Evolutionary conservation across 306 rosid species (phyloP).

Genomic region (Begonia peltatifolia): DNA sequence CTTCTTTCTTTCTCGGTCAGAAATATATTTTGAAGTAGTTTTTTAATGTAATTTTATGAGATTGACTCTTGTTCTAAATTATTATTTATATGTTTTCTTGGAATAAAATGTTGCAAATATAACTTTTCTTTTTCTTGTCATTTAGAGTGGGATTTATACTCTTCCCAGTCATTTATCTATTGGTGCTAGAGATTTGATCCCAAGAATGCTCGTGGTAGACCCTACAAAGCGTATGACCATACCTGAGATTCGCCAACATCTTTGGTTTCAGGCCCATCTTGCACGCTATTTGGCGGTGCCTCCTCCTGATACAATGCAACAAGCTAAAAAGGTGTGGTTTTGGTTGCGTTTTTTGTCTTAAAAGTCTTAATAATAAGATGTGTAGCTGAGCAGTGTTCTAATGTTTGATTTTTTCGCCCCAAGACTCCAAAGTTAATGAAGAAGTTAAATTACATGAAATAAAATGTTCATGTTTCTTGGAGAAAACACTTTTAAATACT

Average conservation of each 20-base stretch:
- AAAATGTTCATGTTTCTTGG: background rate
- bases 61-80: background rate
- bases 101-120: no score
- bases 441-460: no score
- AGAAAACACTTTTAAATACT: no score
- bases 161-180: conserved; percentile 85
- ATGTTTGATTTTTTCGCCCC: no score
- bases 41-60: no score
- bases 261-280: conserved; percentile 86
- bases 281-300: conserved; percentile 93
- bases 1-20: no score
- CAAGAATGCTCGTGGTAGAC: conserved; percentile 86
- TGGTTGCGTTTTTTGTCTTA: no score
- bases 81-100: background rate
- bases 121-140: conserved; percentile 2
- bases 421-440: no score
- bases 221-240: conserved; percentile 85
- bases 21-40: no score
- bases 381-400: no score
- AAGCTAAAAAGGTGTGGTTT: conserved; percentile 51
- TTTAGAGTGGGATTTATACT: conserved; percentile 85
- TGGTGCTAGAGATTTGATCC: conserved; percentile 82
- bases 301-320: conserved; percentile 68
- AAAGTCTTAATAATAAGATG: no score
- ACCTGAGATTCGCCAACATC: conserved; percentile 85